Base-by-base conservation (phyloP, 768 basidiomycete genomes). In the Suillus plorans region DNA sequence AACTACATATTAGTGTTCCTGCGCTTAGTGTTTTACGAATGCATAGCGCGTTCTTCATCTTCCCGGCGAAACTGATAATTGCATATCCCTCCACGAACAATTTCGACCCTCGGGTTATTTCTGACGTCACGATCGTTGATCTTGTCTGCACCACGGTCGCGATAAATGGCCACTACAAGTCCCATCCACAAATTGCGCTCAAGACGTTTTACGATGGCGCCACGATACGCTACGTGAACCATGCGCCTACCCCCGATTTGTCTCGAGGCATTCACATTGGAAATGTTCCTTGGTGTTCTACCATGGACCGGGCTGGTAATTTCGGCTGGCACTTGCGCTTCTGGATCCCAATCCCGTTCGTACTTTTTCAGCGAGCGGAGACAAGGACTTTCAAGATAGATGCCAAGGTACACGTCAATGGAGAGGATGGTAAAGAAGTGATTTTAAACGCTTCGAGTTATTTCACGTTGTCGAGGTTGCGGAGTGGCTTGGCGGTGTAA, bases 321-420 rank as follows among this genome's bases (percentile, higher is more conserved):
- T 52, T 70, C 61, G 77, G 74, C 42, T 80, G 77, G 78, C 70
- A 66, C 39, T 28, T 31, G 28, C 16, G 9, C 50, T 52, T 52
- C 50, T 52, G 50, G 69, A 74, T 84, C 10, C 85, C 85, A 0
- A 73, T 86, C 36, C 83, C 84, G 8, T 76, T 80, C 8, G 65
- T 71, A n/a, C 65, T 86, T 28, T 85, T 86, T 64, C 72, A 76
- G 31, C 81, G 80, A 72, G 74, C 76, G 61, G 84, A 85, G 66
- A 81, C 81, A 53, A 74, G 81, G 20, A 69, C 73, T 52, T 85
- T 86, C 68, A 70, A 70, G 42, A 63, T 85, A 22, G 69, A 72
- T 4, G 77, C 78, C 16, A 69, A 69, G n/a, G 73, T 82, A 10
- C 77, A 77, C 72, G 69, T 84, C 47, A 71, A 72, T 59, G 78